phyloP scores from a whole-genome alignment of 1,139 yeast genomes.

The Sporopachydermia cereana region DNA sequence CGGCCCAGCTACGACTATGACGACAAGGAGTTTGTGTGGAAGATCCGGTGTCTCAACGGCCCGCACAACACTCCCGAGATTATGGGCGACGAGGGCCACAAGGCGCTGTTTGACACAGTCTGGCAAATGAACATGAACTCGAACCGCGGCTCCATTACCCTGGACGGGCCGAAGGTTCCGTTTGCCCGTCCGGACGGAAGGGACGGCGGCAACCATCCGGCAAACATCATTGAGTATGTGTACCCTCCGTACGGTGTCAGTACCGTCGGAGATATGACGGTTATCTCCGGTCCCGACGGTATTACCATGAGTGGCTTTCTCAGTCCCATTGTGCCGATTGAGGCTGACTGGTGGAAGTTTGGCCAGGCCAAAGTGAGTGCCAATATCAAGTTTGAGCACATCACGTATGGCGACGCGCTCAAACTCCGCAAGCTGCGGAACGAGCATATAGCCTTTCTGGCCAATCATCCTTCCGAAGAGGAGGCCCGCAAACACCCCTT shows the following conservation, averaged over 20 bases:
- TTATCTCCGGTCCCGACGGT: conserved; percentile 28
- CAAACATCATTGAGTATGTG: conserved; percentile 26
- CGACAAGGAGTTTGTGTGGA: conserved; percentile 14
- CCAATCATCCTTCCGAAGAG: conserved; percentile 13
- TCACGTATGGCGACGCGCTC: conserved; percentile 22
- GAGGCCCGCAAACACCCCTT: conserved; percentile 9
- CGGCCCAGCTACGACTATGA: conserved; percentile 17
- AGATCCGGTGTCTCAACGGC: conserved; percentile 24
- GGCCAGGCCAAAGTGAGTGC: conserved; percentile 27
- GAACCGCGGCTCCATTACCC: conserved; percentile 26
- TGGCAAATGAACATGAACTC: conserved; percentile 27
- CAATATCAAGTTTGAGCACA: conserved; percentile 19
- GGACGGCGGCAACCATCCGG: conserved; percentile 30
- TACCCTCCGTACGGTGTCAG: conserved; percentile 28
- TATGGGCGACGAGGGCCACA: conserved; percentile 21
- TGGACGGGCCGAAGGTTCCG: conserved; percentile 26
- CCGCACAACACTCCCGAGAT: conserved; percentile 29
- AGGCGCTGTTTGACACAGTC: conserved; percentile 19
- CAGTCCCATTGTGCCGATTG: conserved; percentile 24
- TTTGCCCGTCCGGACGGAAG: conserved; percentile 24
- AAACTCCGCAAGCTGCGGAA: conserved; percentile 18
- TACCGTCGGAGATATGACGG: conserved; percentile 25
- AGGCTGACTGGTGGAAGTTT: conserved; percentile 27
- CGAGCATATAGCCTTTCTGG: conserved; percentile 16
- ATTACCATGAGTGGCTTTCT: conserved; percentile 28